Evolutionary conservation across 192 early-diverging fungal species (phyloP).

Genomic region (Thoreauomyces humboldtii): DNA sequence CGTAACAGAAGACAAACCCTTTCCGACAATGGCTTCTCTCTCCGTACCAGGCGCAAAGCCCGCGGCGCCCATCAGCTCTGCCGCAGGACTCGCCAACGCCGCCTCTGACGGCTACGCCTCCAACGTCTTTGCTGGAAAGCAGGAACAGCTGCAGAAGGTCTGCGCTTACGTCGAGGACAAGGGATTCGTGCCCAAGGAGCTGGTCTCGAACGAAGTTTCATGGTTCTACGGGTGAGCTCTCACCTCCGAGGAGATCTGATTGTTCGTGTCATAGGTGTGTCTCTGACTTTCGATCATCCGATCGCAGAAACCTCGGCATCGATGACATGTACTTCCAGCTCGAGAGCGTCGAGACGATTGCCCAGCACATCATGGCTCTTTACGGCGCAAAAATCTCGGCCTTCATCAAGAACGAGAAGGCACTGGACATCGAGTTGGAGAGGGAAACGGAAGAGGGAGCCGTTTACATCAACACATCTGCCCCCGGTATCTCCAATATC

Average conservation of each 20-base stretch:
- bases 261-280: not conserved
- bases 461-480: constrained; percentile 95
- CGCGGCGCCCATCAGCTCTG: not conserved
- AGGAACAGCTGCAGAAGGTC: constrained; percentile 87
- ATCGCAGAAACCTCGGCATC: constrained; percentile 83
- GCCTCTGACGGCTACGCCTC: constrained; percentile 46
- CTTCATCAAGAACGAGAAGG: constrained; percentile 82
- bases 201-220: constrained; percentile 83
- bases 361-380: constrained; percentile 91
- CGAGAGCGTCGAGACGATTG: constrained; percentile 87
- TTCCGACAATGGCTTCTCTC: constrained; percentile 40
- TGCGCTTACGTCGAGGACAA: constrained; percentile 78
- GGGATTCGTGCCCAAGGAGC: constrained; percentile 84
- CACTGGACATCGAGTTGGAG: constrained; percentile 81
- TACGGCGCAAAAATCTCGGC: constrained; percentile 94
- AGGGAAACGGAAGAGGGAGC: constrained; percentile 86
- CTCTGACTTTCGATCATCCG: not conserved
- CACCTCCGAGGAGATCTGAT: too few relatives aligned
- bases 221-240: constrained; percentile 97
- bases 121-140: constrained; percentile 87
- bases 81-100: constrained; percentile 1
- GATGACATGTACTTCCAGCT: constrained; percentile 98
- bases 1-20: constrained; percentile 16
- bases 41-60: constrained; percentile 28
- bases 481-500: constrained; percentile 85